Evolutionary conservation across 495 filamentous ascomycete species (phyloP).

Genomic region (Cercophora scortea): DNA sequence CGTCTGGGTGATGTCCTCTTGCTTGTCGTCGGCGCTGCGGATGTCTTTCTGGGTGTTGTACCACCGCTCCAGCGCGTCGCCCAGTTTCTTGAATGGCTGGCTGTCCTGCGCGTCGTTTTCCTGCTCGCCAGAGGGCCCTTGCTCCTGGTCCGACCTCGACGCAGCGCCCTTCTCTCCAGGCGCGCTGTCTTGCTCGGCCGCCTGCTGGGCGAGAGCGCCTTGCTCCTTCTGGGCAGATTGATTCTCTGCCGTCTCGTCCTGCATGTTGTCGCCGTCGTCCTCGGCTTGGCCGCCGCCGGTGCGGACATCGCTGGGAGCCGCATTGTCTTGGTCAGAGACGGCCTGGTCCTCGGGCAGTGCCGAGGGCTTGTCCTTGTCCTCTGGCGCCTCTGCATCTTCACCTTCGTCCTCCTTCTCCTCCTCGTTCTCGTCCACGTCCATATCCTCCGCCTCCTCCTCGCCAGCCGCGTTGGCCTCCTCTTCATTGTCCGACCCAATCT

Average conservation of each 20-base stretch:
- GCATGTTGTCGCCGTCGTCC: conserved; percentile 34
- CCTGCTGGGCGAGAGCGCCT: conserved; percentile 27
- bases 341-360: conserved; percentile 38
- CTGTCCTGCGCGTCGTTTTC: conserved; percentile 34
- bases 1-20: conserved; percentile 34
- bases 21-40: conserved; percentile 51
- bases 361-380: conserved; percentile 27
- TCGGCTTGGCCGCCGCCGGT: conserved; percentile 51
- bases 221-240: conserved; percentile 39
- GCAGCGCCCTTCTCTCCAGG: conserved; percentile 41
- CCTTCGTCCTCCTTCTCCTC: conserved; percentile 24
- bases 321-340: conserved; percentile 53
- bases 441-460: conserved; percentile 15
- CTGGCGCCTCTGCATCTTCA: conserved; percentile 20
- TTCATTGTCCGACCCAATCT: conserved; percentile 21
- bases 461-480: conserved; percentile 22
- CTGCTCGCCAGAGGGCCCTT: conserved; percentile 31
- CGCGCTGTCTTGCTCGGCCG: conserved; percentile 41
- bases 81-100: conserved; percentile 82
- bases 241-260: conserved; percentile 32
- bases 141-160: conserved; percentile 45
- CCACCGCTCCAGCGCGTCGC: conserved; percentile 89
- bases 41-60: conserved; percentile 79
- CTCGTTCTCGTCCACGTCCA: conserved; percentile 33
- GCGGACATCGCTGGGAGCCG: conserved; percentile 58